These are phyloP conservation scores for Suhomyces kunorum DNA, from an alignment of 1,139 yeast genomes.

Conservation along the genomic window DNA sequence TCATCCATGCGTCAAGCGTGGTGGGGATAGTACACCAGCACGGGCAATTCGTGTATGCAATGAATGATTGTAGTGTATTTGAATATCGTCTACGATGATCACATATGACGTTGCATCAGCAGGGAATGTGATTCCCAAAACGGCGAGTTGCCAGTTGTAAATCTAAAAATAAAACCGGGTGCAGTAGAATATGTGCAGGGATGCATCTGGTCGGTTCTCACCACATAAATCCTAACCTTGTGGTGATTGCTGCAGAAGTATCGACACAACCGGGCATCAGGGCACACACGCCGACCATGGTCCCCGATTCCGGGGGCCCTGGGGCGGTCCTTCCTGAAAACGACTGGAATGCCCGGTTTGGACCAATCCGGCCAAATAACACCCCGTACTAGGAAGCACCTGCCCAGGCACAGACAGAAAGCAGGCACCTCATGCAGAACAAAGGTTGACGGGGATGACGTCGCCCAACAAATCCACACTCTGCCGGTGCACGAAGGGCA, in stretches of 20 bases:
- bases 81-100: not conserved
- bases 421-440: not conserved
- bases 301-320: not conserved
- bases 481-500: too few species aligned
- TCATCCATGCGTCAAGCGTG: too few species aligned
- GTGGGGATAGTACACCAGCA: not conserved
- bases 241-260: not conserved
- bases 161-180: conserved; percentile 2
- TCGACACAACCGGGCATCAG: too few species aligned
- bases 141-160: not conserved
- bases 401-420: not conserved
- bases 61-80: not conserved
- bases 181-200: not conserved
- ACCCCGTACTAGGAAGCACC: too few species aligned
- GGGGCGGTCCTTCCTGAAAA: too few species aligned
- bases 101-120: not conserved
- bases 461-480: too few species aligned
- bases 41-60: not conserved
- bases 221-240: not conserved
- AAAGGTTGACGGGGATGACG: not conserved
- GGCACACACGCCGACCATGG: too few species aligned
- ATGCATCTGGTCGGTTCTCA: not conserved
- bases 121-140: not conserved
- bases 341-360: too few species aligned
- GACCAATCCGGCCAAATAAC: too few species aligned